Evolutionary conservation across 1,284 basidiomycete species (phyloP).

Genomic region (Pascua sp.): DNA sequence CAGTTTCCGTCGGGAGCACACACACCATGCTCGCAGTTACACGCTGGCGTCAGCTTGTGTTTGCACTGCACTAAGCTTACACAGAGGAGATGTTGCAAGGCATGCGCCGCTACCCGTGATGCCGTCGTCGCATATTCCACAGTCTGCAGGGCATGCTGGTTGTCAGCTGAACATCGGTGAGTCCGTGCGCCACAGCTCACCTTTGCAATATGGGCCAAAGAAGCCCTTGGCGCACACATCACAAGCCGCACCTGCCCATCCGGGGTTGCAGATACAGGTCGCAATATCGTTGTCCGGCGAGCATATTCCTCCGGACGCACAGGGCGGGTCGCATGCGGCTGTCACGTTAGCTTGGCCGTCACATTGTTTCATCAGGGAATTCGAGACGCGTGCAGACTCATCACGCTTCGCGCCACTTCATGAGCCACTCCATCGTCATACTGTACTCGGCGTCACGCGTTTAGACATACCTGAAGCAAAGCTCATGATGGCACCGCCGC

Average conservation of each 20-base stretch:
- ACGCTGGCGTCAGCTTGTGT: conserved; percentile 29
- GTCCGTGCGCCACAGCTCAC: conserved; percentile 15
- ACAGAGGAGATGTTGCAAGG: conserved; percentile 28
- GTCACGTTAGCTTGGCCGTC: background rate
- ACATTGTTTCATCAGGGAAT: background rate
- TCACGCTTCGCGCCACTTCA: too few relatives aligned
- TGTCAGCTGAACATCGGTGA: background rate
- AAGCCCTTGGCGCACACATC: conserved; percentile 38
- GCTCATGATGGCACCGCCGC: background rate
- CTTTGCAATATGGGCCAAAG: conserved; percentile 42
- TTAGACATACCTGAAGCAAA: conserved; percentile 2
- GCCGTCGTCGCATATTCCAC: conserved; percentile 49
- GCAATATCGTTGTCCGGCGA: conserved; percentile 5
- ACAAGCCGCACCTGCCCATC: conserved; percentile 35
- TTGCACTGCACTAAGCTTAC: conserved; percentile 15
- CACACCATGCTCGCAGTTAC: conserved; percentile 49
- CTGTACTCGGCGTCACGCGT: background rate
- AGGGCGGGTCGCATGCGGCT: conserved; percentile 34
- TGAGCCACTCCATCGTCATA: too few relatives aligned
- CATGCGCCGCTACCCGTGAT: conserved; percentile 46
- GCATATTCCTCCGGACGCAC: conserved; percentile 32
- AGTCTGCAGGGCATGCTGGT: conserved; percentile 37
- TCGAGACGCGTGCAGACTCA: background rate
- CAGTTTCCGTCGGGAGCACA: conserved; percentile 42
- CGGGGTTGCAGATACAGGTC: conserved; percentile 28